These are phyloP conservation scores for Metschnikowia arizonensis DNA, from an alignment of 805 yeast genomes.

Conservation along the genomic window DNA sequence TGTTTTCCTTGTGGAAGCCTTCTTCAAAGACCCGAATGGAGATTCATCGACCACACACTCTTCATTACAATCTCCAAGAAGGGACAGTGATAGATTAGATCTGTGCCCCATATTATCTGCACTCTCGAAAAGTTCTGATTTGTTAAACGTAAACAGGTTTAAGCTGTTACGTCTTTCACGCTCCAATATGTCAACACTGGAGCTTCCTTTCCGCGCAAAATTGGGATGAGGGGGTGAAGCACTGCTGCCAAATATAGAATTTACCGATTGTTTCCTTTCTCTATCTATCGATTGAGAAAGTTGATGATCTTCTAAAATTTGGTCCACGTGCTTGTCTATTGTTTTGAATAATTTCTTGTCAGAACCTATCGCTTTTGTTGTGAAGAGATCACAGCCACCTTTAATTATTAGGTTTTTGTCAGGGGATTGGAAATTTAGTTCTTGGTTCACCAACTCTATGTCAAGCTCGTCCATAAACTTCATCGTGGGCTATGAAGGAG, in stretches of 20 bases:
- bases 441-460: conserved; percentile 85
- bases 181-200: conserved; percentile 15
- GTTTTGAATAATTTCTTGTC: conserved; percentile 87
- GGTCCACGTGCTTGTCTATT: conserved; percentile 75
- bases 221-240: conserved; percentile 29
- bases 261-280: conserved; percentile 36
- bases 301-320: conserved; percentile 43
- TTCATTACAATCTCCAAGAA: conserved; percentile 11
- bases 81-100: conserved; percentile 13
- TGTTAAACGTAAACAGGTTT: conserved; percentile 23
- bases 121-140: conserved; percentile 10
- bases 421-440: conserved; percentile 46
- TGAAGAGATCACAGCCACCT: conserved; percentile 90
- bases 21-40: conserved; percentile 91
- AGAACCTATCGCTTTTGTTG: conserved; percentile 88
- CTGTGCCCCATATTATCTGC: conserved; percentile 2
- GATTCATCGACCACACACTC: conserved; percentile 38
- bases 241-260: conserved; percentile 36
- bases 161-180: conserved; percentile 28
- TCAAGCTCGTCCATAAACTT: conserved; percentile 91
- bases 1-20: conserved; percentile 79
- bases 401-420: conserved; percentile 49
- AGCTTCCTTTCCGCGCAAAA: conserved; percentile 25
- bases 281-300: conserved; percentile 36
- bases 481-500: conserved; percentile 5